Base-by-base conservation (phyloP, 2,329 filamentous ascomycete genomes). In the Ophiocordyceps sinensis region DNA sequence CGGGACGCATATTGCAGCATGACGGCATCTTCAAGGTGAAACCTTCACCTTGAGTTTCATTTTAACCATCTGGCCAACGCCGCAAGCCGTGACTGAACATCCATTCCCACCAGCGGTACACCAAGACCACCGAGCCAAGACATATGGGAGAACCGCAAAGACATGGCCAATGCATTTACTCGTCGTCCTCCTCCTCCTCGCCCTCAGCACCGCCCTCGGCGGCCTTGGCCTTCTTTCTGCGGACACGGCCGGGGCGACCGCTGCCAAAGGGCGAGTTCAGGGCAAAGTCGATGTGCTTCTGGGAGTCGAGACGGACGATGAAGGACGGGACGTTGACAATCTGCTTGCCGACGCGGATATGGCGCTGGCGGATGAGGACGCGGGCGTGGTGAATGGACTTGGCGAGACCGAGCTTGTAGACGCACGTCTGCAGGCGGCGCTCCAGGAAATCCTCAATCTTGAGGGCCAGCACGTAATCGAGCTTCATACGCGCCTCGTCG, bases 261-360 rank as follows among this genome's bases (percentile, higher is more conserved):
- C 88, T 88, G 71, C 91, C 91, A 62, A 94, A 95, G 66, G 91
- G 89, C 65, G 89, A 96, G 71, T 82, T 93, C 53, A 98, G 80
- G 50, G 91, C 78, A 68, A 98, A 96, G 78, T 98, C 91, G 62
- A 98, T 96, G 83, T 98, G 91, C 85, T 98, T 98, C 82, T 98
- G 91, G 61, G 88, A 95, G 78, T 98, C 91, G 63, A 98, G 86
- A 73, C 91, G 91, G 70, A 98, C 91, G 66, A 98, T 83, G 83
- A 94, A 98, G 43, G 89, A 96, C 53, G 91, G 91, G 47, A 98
- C 91, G 73, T 98, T 98, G 79, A 98, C 91, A 66, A 98, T 96
- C 79, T 98, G 91, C 85, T 98, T 98, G 73, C 91, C 91, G 65
- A 98, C 91, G 65, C 88, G 91, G 74, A 98, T 98, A 79, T 98